phyloP scores from a whole-genome alignment of 2,329 filamentous ascomycete genomes.

The Cryoendolithus antarcticus region DNA sequence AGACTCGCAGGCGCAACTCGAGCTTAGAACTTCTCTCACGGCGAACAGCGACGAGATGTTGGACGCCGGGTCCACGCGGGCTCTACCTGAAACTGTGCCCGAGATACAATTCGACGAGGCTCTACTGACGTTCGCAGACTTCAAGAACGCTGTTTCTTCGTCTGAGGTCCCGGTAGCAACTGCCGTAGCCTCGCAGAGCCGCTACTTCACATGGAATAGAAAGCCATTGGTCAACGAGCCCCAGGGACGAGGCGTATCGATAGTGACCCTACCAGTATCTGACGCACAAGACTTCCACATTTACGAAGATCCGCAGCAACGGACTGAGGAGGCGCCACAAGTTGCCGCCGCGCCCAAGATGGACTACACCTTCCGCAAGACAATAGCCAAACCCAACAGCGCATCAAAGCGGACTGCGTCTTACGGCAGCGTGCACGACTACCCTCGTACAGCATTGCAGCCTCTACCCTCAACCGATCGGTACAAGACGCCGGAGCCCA shows the following conservation, averaged over 20 bases:
- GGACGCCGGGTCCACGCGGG: background rate
- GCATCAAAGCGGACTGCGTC: conserved; percentile 11
- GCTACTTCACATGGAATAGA: background rate
- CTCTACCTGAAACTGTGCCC: conserved; percentile 2
- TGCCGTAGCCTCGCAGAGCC: background rate
- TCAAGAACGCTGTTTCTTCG: conserved; percentile 1
- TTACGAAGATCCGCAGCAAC: background rate
- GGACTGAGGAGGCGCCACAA: background rate
- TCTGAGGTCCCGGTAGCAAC: background rate
- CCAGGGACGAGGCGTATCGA: too few species aligned
- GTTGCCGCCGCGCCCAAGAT: conserved; percentile 2
- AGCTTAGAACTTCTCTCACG: conserved; percentile 5
- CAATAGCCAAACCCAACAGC: conserved; percentile 15
- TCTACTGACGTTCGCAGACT: conserved; percentile 5
- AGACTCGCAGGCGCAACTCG: background rate
- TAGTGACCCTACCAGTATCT: too few species aligned
- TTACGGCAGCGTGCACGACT: background rate
- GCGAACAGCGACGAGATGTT: background rate
- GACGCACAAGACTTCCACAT: background rate
- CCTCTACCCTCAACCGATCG: background rate
- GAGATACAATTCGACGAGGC: conserved; percentile 8
- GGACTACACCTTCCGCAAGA: conserved; percentile 11
- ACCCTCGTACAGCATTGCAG: background rate
- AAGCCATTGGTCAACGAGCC: too few species aligned
- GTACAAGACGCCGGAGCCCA: background rate